Percentiles rank a stretch among this genome's conserved stretches.
phyloP scores from a whole-genome alignment of 1,284 basidiomycete genomes.

The Volvariella volvacea region DNA sequence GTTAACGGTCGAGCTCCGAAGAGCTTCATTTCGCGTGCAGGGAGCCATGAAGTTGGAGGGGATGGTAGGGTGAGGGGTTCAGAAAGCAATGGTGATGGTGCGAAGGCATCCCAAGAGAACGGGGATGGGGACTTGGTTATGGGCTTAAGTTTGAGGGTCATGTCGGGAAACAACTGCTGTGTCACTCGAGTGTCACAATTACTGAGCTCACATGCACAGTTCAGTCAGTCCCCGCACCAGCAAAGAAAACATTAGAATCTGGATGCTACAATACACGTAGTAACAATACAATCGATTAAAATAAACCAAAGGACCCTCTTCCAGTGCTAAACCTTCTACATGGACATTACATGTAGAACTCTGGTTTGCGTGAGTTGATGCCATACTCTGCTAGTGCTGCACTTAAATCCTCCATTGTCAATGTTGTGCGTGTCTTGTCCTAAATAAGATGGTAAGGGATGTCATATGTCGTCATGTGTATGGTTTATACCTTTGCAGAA shows the following conservation, averaged over 20 bases:
- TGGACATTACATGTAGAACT: constrained; percentile 70
- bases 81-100: constrained; percentile 26
- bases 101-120: constrained; percentile 54
- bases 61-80: constrained; percentile 40
- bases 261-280: too few relatives aligned
- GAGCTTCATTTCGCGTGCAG: constrained; percentile 81
- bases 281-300: too few relatives aligned
- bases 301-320: not conserved
- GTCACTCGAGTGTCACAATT: constrained; percentile 3
- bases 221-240: too few relatives aligned
- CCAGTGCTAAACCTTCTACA: not conserved
- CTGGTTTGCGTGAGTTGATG: constrained; percentile 88
- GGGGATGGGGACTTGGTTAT: constrained; percentile 27
- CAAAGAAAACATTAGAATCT: too few relatives aligned
- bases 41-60: constrained; percentile 77
- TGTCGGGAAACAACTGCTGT: constrained; percentile 18
- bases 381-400: constrained; percentile 93
- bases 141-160: constrained; percentile 55
- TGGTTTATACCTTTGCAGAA: constrained; percentile 46
- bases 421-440: constrained; percentile 93
- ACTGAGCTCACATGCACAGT: too few relatives aligned
- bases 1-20: constrained; percentile 73
- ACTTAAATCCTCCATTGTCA: constrained; percentile 97
- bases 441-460: constrained; percentile 20
- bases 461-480: not conserved